A percentile compares a stretch with the other conserved stretches of the same genome.
Evolutionary conservation across 2,329 filamentous ascomycete genomes (phyloP).

Genomic region (Penicillium sp.): DNA sequence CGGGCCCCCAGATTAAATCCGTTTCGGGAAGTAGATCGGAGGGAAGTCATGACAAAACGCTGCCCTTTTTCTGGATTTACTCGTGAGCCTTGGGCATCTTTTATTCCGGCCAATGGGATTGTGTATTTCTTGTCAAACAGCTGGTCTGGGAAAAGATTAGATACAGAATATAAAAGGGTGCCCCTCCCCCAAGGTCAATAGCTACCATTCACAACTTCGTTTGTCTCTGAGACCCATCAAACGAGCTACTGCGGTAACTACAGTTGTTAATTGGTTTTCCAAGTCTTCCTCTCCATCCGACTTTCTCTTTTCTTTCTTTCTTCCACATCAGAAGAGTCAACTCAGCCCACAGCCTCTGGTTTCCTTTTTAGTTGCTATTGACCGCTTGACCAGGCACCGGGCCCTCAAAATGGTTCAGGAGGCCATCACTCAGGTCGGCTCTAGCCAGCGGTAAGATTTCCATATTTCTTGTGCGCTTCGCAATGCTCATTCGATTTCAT

Average conservation of each 20-base stretch:
- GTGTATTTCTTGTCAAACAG: conserved; percentile 1
- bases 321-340: background rate
- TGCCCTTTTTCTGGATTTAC: background rate
- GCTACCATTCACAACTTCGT: background rate
- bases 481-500: background rate
- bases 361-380: background rate
- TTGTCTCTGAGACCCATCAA: background rate
- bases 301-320: background rate
- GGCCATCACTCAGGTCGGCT: conserved; percentile 6
- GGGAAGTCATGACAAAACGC: background rate
- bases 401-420: conserved; percentile 12
- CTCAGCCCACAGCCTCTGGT: background rate
- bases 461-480: background rate
- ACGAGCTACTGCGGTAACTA: background rate
- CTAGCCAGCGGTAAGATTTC: conserved; percentile 1
- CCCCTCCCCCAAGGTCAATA: background rate
- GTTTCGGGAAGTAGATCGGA: conserved; percentile 18
- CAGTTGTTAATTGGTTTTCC: background rate
- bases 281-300: background rate
- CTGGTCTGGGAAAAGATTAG: background rate
- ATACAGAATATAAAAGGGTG: conserved; percentile 13
- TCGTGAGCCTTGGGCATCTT: background rate
- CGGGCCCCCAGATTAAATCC: conserved; percentile 5
- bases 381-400: background rate
- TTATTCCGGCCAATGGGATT: conserved; percentile 7